Evolutionary conservation across 2,329 filamentous ascomycete species (phyloP).

Genomic region (Thermoascus crustaceus): DNA sequence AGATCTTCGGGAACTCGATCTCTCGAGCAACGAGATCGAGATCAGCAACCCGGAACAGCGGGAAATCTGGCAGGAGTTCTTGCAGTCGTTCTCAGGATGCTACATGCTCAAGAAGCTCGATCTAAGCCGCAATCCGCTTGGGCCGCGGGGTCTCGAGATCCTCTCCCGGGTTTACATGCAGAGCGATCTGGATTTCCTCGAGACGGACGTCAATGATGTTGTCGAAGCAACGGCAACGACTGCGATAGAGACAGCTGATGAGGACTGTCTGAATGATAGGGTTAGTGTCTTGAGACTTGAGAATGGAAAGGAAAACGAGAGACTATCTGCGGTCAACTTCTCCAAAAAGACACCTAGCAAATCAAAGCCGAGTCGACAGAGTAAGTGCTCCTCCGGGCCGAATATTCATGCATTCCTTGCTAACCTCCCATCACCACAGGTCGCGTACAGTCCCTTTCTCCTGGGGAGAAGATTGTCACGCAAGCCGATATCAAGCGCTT

Average conservation of each 20-base stretch:
- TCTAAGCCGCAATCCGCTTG: constrained; percentile 37
- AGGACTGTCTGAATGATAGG: constrained; percentile 4
- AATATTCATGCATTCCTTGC: too few species aligned
- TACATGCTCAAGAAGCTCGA: constrained; percentile 38
- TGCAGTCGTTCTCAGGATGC: constrained; percentile 36
- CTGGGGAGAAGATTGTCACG: constrained; percentile 4
- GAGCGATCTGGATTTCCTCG: constrained; percentile 25
- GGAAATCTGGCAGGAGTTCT: constrained; percentile 36
- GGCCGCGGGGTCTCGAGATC: constrained; percentile 38
- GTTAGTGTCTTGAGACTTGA: constrained; percentile 7
- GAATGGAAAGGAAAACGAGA: constrained; percentile 13
- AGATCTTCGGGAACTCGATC: constrained; percentile 40
- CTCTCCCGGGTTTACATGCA: constrained; percentile 36
- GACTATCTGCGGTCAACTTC: background rate
- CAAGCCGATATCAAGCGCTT: constrained; percentile 17
- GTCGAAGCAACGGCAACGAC: too few species aligned
- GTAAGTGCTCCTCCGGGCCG: too few species aligned
- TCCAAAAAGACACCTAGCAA: background rate
- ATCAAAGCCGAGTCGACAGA: background rate
- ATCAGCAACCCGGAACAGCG: constrained; percentile 30
- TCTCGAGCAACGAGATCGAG: constrained; percentile 39
- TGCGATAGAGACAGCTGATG: constrained; percentile 3
- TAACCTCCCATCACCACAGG: background rate
- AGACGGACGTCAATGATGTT: constrained; percentile 19
- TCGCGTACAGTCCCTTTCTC: constrained; percentile 4